phyloP scores from a whole-genome alignment of 2,329 filamentous ascomycete species.

The Claviceps pazoutovae region DNA sequence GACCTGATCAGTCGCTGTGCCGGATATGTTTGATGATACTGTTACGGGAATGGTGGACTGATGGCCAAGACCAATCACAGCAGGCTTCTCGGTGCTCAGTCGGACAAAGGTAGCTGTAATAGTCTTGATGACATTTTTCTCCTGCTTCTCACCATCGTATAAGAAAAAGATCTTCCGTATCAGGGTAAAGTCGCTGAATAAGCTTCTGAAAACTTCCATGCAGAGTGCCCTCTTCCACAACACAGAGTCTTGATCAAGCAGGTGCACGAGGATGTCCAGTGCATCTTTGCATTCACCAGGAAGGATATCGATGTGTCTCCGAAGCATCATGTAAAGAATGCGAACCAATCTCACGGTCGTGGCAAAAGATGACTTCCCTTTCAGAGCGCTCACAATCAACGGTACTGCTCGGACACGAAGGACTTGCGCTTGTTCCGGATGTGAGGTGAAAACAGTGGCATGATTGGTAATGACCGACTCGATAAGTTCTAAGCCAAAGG shows the following conservation, averaged over 20 bases:
- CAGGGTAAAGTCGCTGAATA: constrained; percentile 70
- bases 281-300: constrained; percentile 71
- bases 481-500: constrained; percentile 81
- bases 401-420: constrained; percentile 70
- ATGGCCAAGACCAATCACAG: constrained; percentile 73
- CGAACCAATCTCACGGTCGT: constrained; percentile 70
- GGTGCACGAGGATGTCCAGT: constrained; percentile 65
- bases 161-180: constrained; percentile 66
- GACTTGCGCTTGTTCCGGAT: constrained; percentile 69
- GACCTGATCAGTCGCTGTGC: constrained; percentile 61
- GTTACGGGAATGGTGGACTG: constrained; percentile 72
- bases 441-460: constrained; percentile 60
- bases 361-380: constrained; percentile 66
- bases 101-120: constrained; percentile 83
- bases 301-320: constrained; percentile 62
- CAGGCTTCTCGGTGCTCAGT: constrained; percentile 79
- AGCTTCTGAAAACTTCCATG: constrained; percentile 77
- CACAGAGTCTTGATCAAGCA: constrained; percentile 73
- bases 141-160: constrained; percentile 61
- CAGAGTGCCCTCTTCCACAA: constrained; percentile 81
- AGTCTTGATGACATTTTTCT: constrained; percentile 65
- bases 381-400: constrained; percentile 62
- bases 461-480: constrained; percentile 83
- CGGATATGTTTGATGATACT: constrained; percentile 36
- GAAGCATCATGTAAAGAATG: constrained; percentile 69